Base-by-base conservation (phyloP, 1,139 yeast genomes). In the Yamadazyma spencermartinsiae region DNA sequence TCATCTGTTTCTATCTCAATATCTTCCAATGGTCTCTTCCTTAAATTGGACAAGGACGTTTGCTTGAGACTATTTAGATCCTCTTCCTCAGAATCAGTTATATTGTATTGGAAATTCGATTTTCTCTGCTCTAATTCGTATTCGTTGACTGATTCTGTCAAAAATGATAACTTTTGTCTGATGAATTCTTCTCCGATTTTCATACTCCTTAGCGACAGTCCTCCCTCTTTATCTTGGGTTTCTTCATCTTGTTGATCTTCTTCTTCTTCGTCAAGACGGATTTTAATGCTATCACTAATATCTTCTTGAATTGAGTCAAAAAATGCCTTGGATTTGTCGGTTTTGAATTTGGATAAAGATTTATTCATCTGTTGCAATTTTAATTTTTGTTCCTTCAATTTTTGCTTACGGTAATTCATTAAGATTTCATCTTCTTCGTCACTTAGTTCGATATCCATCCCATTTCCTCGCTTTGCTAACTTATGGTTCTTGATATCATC, bases 401-500 rank as follows among this genome's bases (percentile, higher is more conserved):
- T 76, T 45, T 72, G 77, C 40, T 64, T 65, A 48, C 79, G 65
- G 45, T 74, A 74, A 1, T 72, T 74, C 51, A 73, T 72, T 44
- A 75, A 63, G 39, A 82, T 68, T 36, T 78, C 81, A 45, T 80
- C 86, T 48, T 79, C 86, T 55, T 82, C 87, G 33, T 75, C 78
- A 52, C 82, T 76, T 41, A 85, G 71, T 43, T 86, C 90, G 33
- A 85, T 63, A 43, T 82, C 87, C 34, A 79, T 70, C 2, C 76
- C 78, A 37, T 74, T 73, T 14, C 73, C 74, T 7, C 72, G 74
- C 50, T 80, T 85, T 28, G 88, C 72, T 57, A 88, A 79, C 25
- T 82, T 83, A 48, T 95, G 97, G 42, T 84, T 84, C 49, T 86
- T 83, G 39, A 90, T 76, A 60, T 90, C 98, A 43, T 82, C 86